A percentile compares a stretch with the other conserved stretches of the same genome.
phyloP scores from a whole-genome alignment of 352 stramenopile genomes.

The Elongisporangium undulatum region DNA sequence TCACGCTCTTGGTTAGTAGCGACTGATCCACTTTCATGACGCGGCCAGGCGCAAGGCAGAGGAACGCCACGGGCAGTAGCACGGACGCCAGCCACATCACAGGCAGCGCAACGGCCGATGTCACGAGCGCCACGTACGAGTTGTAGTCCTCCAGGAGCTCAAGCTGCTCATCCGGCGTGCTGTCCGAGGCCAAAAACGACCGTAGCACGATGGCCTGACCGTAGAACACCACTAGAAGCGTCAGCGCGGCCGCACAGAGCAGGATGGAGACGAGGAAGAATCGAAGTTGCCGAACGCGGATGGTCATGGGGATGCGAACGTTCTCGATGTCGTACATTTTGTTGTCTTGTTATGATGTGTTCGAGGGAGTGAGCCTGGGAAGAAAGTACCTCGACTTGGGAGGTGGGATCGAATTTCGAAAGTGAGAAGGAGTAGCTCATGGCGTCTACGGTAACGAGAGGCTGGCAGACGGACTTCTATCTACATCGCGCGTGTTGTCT shows the following conservation, averaged over 20 bases:
- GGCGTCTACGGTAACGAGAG: background rate
- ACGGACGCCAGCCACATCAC: background rate
- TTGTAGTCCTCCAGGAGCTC: background rate
- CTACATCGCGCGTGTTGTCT: background rate
- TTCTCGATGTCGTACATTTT: background rate
- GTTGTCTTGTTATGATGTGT: background rate
- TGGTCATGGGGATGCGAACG: background rate
- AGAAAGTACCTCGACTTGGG: background rate
- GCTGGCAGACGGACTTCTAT: background rate
- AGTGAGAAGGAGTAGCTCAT: background rate
- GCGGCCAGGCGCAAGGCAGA: background rate
- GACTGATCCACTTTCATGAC: background rate
- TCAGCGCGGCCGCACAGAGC: background rate
- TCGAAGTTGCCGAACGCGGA: background rate
- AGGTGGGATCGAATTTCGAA: background rate
- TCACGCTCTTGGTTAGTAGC: background rate
- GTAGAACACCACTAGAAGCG: background rate
- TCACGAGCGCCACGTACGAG: background rate
- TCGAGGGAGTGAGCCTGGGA: background rate
- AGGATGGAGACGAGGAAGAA: background rate
- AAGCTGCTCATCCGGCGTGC: background rate
- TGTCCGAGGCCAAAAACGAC: background rate
- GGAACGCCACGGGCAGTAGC: background rate
- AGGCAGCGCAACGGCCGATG: background rate
- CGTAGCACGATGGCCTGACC: background rate